Evolutionary conservation across 345 rosid species (phyloP).

Genomic region (Ricinus communis): DNA sequence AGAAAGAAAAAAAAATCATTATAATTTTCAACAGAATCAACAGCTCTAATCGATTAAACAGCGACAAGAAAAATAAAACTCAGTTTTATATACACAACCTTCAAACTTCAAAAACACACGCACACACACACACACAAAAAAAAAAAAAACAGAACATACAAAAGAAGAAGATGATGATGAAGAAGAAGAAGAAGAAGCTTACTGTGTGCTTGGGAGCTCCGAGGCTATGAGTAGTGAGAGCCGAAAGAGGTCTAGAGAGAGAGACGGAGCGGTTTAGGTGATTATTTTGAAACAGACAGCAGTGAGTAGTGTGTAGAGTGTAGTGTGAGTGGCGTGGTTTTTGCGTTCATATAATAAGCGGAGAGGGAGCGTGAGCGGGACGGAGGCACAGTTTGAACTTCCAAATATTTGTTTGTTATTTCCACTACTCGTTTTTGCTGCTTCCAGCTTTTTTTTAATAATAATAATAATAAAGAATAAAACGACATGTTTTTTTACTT

Average conservation of each 20-base stretch:
- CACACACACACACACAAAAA: no score
- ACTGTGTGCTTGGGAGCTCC: neutral
- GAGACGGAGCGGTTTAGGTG: slow-evolving; percentile 34
- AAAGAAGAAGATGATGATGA: no score
- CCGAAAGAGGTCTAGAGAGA: neutral
- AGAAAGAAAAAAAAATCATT: neutral
- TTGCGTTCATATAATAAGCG: neutral
- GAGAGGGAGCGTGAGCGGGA: slow-evolving; percentile 53
- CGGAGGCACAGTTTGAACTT: slow-evolving; percentile 56
- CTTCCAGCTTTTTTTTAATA: no score
- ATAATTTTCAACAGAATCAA: slow-evolving; percentile 6
- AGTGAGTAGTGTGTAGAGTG: slow-evolving; percentile 9
- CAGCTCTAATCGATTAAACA: slow-evolving; percentile 19
- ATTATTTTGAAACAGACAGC: slow-evolving; percentile 23
- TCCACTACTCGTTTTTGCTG: slow-evolving; percentile 17
- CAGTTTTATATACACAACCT: neutral
- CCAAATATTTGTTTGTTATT: neutral
- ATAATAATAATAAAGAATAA: no score
- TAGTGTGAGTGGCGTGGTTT: neutral
- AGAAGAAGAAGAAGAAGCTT: neutral
- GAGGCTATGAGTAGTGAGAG: neutral
- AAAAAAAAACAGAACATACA: no score
- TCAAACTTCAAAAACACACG: neutral
- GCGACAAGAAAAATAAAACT: slow-evolving; percentile 16
- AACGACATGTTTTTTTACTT: neutral